Base-by-base conservation (phyloP, 495 filamentous ascomycete genomes). In the Amniculicola lignicola region DNA sequence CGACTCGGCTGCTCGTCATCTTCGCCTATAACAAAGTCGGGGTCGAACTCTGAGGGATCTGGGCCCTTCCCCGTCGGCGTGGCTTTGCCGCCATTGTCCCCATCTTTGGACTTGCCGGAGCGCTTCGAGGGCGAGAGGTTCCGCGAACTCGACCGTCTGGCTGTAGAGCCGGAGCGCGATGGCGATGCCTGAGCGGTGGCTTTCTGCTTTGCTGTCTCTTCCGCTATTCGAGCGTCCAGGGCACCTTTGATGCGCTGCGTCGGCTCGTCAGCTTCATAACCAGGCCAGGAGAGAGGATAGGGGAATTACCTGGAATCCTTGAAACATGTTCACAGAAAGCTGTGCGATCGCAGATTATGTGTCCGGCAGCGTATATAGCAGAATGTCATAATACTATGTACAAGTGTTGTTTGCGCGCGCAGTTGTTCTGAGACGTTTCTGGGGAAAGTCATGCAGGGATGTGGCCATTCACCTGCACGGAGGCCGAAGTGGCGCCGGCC, bases 1-100 rank as follows among this genome's bases (percentile, higher is more conserved):
- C 78, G 73, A 56, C 79, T 81, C 3, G 79, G 73, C 19, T 73
- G 37, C 10, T 74, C 77, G 39, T 82, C 81, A 66, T 91, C 88
- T 35, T 90, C 87, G 16, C 89, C 89, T 56, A 91, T 85, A 0
- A 86, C 79, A 67, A 94, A 89, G 16, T 90, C 86, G 1, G 80
- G 78, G 57, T 93, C 88, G 62, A 94, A 94, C 51, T 91, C 83
- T 38, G 84, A 84, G 12, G 90, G 90, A 68, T 95, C 90, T 0
- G 88, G 86, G 22, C 72, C 78, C 61, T 73, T 82, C 63, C 69
- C 73, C 57, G 72, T 73, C 57, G 59, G 59, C 63, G 57, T 53
- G 54, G 72, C 77, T 60, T 65, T 75, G 60, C 72, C 80, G 73
- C 74, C 79, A 72, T 65, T 76, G 35, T 59, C 71, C 67, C 62